Base-by-base conservation (phyloP, 768 basidiomycete species). In the Naganishia vaughanmartiniae region DNA sequence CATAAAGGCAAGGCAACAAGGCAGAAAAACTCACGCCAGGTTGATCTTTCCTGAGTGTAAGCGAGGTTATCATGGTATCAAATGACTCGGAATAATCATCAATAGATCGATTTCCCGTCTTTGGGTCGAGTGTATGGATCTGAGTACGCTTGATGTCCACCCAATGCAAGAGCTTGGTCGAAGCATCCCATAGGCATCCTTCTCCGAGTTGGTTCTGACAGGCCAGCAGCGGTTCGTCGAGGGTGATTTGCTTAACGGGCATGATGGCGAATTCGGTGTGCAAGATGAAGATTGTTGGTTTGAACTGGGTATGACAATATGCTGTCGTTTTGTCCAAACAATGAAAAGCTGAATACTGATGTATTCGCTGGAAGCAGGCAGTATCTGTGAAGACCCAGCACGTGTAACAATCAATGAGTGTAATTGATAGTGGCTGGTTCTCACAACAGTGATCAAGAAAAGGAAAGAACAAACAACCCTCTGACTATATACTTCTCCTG, bases 181-280 rank as follows among this genome's bases (percentile, higher is more conserved):
- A 72, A 10, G 75, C 70, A 56, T 80, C 77, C 79, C 79, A 80
- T 3, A 80, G 57, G 21, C 76, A 74, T 60, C 79, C 79, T 71
- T 80, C 79, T 9, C 79, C 79, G 7, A 80, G 71, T 10, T 67
- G 54, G 55, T 78, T 80, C 54, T 74, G 72, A 31, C 74, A 75
- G 6, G 69, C 70, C 33, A 80, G 66, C 17, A 77, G 57, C 11
- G 73, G 75, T 70, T 80, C 73, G 11, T 73, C 73, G 53, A 78
- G 58, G 46, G 76, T 71, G 54, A 74, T 68, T 24, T 74, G 51
- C 5, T 54, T 69, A 30, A 72, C 66, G 15, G 60, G 24, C 60
- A 63, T 63, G 7, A 14, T 34, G 14, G n/a, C 15, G 42, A 42
- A 42, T 42, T 42, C 42, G 42, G 42, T 11, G 2, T 42, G n/a